Evolutionary conservation across 1,139 yeast genomes (phyloP), one percentile per base, ranked within the genome.

Genomic region (Wickerhamomyces sp.): DNA sequence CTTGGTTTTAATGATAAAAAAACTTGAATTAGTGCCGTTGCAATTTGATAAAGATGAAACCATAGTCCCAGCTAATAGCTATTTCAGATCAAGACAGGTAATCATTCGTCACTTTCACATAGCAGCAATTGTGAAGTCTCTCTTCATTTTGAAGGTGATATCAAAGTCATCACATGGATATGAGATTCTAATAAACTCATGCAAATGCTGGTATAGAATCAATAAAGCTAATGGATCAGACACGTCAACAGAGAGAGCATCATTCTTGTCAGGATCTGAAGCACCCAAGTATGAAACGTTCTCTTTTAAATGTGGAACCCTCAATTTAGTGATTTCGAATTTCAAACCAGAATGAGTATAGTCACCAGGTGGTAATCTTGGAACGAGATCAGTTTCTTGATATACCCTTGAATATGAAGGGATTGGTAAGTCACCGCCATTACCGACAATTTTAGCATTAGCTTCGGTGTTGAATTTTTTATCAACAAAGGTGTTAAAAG

Each of bases 381-480:
- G 84, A 26, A 84, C 78, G 15, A 73, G 52, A 57, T 84, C 91
- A 32, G 73, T 72, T 39, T 68, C 60, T 59, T 83, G 87, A 9
- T 71, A 72, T 7, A 83, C 77, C 55, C 89, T 66, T 27, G 76
- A 72, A 40, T 59, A 66, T 1, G 71, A 68, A 3, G 61, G 61
- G 8, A 46, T 39, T 14, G 56, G 56, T 13, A 53, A 43, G 8
- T 49, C 50, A 3, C 45, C 48, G 0, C 78, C 75, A 5, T 53
- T 54, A 4, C 54, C 49, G 31, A 75, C 59, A 18, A 48, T 52
- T 10, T 49, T 44, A 10, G 49, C 45, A 5, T 68, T 64, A 0
- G 55, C 46, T 2, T 58, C 51, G 1, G 76, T 71, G 18, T 69
- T 57, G 55, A 81, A 79, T n/a, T 75, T 44, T 2, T 57, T 48